A percentile compares a stretch with the other conserved stretches of the same genome.
Evolutionary conservation across 352 stramenopile species (phyloP).

Genomic region (Phytophthora rubi): DNA sequence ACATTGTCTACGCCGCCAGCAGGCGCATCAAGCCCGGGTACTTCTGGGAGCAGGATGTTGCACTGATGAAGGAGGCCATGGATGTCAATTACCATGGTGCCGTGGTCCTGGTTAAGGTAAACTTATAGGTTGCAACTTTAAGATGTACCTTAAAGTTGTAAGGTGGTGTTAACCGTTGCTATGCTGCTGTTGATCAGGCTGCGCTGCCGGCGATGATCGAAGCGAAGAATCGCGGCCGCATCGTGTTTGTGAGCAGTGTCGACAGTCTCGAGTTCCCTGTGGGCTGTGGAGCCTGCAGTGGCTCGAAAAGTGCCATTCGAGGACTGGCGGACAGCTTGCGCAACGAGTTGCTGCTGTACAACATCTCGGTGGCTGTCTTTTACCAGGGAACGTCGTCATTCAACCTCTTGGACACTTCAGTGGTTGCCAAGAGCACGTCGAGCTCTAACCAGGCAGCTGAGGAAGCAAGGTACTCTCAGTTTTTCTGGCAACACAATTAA

Average conservation of each 20-base stretch:
- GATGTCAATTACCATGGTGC: conserved; percentile 70
- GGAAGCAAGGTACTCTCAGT: conserved; percentile 18
- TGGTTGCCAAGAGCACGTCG: conserved; percentile 5
- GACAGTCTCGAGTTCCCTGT: conserved; percentile 64
- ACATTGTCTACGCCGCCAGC: conserved; percentile 61
- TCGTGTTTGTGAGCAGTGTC: conserved; percentile 69
- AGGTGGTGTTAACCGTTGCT: conserved; percentile 6
- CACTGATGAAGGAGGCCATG: conserved; percentile 49
- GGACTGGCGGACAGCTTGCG: conserved; percentile 92
- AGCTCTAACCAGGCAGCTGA: conserved; percentile 6
- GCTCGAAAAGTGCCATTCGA: conserved; percentile 91
- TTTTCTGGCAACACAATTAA: background rate
- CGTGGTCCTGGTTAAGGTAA: conserved; percentile 63
- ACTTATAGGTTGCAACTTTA: background rate
- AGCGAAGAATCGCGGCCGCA: conserved; percentile 40
- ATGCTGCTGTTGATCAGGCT: conserved; percentile 25
- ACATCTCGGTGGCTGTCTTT: conserved; percentile 84
- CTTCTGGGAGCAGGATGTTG: conserved; percentile 63
- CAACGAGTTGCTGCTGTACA: conserved; percentile 75
- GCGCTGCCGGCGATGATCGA: conserved; percentile 69
- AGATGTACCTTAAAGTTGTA: background rate
- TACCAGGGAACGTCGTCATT: conserved; percentile 82
- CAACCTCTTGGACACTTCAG: conserved; percentile 26
- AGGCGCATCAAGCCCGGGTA: conserved; percentile 40
- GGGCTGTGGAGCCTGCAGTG: conserved; percentile 90